Conservation (phyloP, 2,329 filamentous ascomycete species). For the Epichloe hybrida region DNA sequence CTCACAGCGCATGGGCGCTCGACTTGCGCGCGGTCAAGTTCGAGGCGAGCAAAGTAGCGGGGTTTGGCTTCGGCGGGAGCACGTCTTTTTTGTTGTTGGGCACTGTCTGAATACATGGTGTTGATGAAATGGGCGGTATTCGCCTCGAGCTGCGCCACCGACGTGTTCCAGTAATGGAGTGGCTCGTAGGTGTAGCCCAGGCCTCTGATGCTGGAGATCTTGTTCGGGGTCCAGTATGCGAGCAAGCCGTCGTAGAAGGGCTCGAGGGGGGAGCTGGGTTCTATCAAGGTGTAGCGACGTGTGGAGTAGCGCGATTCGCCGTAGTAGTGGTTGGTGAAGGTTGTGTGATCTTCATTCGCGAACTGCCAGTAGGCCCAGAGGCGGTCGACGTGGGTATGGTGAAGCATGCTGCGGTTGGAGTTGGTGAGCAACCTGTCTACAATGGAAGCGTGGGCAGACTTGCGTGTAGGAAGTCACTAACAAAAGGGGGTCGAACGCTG, state of each 20-base stretch:
- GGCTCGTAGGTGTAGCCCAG: constrained; percentile 28
- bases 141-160: constrained; percentile 15
- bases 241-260: constrained; percentile 31
- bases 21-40: constrained; percentile 21
- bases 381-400: constrained; percentile 48
- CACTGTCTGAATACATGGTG: constrained; percentile 13
- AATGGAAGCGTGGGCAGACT: not conserved
- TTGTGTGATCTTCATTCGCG: constrained; percentile 11
- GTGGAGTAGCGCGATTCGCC: constrained; percentile 27
- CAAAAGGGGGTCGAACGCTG: constrained; percentile 34
- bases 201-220: constrained; percentile 17
- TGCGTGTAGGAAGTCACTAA: constrained; percentile 10
- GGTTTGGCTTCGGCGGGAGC: constrained; percentile 6
- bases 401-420: constrained; percentile 23
- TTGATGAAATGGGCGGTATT: constrained; percentile 21
- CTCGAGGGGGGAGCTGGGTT: constrained; percentile 31
- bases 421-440: not conserved
- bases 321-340: constrained; percentile 27
- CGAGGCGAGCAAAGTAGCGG: constrained; percentile 22
- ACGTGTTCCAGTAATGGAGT: constrained; percentile 22
- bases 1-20: constrained; percentile 22
- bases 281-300: constrained; percentile 24
- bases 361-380: constrained; percentile 39
- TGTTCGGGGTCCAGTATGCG: constrained; percentile 28
- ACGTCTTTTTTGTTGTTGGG: not conserved